Evolutionary conservation across 345 rosid genomes (phyloP), one percentile per base, ranked within the genome.

Genomic region (Laguncularia racemosa): DNA sequence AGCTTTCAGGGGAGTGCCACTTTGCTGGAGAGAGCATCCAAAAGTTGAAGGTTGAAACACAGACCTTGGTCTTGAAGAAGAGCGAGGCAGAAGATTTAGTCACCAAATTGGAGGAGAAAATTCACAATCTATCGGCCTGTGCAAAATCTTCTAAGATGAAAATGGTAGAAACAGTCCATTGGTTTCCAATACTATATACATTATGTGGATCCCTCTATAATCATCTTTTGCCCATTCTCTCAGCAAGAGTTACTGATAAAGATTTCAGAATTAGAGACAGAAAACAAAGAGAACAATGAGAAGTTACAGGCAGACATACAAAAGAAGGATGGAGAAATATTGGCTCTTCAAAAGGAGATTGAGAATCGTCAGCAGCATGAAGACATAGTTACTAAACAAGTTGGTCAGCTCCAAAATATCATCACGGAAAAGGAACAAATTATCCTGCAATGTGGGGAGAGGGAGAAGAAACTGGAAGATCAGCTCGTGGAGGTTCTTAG

Each of bases 391-490:
- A 75, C 75, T 51, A 76, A 78, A 76, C 81, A 84, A 59, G 73
- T 89, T 63, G 57, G 50, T 43, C 74, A 83, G 64, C 85, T 89
- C 61, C 78, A 71, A 47, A 69, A 51, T 55, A 60, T 54, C 48
- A 64, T 87, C 59, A 76, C 79, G 72, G 96, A 80, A 70, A 93
- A 87, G 72, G 91, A 85, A 50, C 78, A 66, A 70, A 71, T 75
- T 65, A 59, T 89, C 66, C 63, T 74, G 72, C 81, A 73, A 60
- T 56, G 66, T 64, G 79, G 73, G 51, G 85, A 85, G 16, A 74
- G 59, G 60, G 82, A 81, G 63, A 84, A 69, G 72, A 85, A 70
- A 60, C 62, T 87, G 56, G 82, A 87, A 73, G 84, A 73, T 50
- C 80, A 85, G 67, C 72, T 78, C 47, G 62, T 61, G 23, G 76